phyloP scores from a whole-genome alignment of 768 basidiomycete genomes.

The Rhodotorula kratochvilovae region DNA sequence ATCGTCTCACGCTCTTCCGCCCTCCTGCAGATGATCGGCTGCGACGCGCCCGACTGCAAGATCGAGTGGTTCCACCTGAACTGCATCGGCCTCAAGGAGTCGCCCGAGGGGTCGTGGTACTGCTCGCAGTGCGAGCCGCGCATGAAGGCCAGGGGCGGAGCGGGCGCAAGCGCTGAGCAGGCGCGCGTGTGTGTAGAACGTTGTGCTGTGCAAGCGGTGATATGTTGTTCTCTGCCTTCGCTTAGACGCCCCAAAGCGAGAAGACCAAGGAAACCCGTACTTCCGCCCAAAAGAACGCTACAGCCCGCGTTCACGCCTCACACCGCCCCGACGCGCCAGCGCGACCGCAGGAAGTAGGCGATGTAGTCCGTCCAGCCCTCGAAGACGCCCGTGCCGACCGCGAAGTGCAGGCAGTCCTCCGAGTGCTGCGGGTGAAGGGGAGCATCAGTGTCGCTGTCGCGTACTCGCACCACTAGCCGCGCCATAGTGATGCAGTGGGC shows the following conservation, averaged over 20 bases:
- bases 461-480: too few species aligned
- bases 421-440: background rate
- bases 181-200: background rate
- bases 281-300: background rate
- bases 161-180: constrained; percentile 11
- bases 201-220: background rate
- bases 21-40: constrained; percentile 41
- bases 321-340: background rate
- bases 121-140: constrained; percentile 28
- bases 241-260: background rate
- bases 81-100: constrained; percentile 37
- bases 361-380: constrained; percentile 12
- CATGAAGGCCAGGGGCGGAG: constrained; percentile 6
- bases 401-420: constrained; percentile 7
- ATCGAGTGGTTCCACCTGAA: constrained; percentile 42
- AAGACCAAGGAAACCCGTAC: background rate
- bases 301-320: background rate
- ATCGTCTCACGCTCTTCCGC: too few species aligned
- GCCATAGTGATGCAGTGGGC: too few species aligned
- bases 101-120: constrained; percentile 36
- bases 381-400: background rate
- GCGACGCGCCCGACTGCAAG: constrained; percentile 38
- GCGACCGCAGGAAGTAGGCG: background rate
- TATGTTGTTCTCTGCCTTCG: background rate
- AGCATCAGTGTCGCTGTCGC: background rate